Base-by-base conservation (phyloP, 2,329 filamentous ascomycete genomes). In the Fusarium burgessii region DNA sequence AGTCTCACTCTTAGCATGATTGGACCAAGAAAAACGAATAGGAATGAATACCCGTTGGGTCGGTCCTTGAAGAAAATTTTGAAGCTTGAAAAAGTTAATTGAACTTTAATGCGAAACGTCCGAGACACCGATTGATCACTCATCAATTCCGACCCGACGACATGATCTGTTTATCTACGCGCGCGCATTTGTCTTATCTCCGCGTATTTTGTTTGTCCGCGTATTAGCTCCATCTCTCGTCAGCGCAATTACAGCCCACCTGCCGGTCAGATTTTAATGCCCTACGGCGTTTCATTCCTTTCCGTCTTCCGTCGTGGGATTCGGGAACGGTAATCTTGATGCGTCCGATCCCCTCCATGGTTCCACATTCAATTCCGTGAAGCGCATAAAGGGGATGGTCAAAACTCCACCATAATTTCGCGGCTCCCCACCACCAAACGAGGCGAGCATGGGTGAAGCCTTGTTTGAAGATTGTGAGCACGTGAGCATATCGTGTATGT, bases 331-430 rank as follows among this genome's bases (percentile, higher is more conserved):
- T 25, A 32, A 54, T 58, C 33, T 58, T n/a, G n/a, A 41, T n/a
- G 45, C 43, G 35, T 32, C 35, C 35, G 45, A 52, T 40, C 29
- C 29, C 35, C 20, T 10, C 14, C 9, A 1, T 6, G 20, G 41
- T 15, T 23, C 55, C 55, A 52, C 55, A 40, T 51, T 51, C 33
- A 52, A 58, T 58, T 32, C 45, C 33, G 8, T n/a, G 25, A 56
- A 17, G 41, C 41, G 55, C 35, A 52, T 52, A 32, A 56, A 52
- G 27, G 55, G 45, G 45, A 40, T 23, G 7, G 20, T 52, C 10
- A 20, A 17, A 33, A 27, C 55, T 52, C 55, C 55, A 58, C 55
- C 55, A 58, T 25, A 58, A 58, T 58, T 18, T 58, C 23, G 41
- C 17, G 23, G 12, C 45, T 23, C 55, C 55, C 45, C 45, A 40